phyloP scores from a whole-genome alignment of 2,329 filamentous ascomycete species.

The Arthrobotrys pseudoclavata region DNA sequence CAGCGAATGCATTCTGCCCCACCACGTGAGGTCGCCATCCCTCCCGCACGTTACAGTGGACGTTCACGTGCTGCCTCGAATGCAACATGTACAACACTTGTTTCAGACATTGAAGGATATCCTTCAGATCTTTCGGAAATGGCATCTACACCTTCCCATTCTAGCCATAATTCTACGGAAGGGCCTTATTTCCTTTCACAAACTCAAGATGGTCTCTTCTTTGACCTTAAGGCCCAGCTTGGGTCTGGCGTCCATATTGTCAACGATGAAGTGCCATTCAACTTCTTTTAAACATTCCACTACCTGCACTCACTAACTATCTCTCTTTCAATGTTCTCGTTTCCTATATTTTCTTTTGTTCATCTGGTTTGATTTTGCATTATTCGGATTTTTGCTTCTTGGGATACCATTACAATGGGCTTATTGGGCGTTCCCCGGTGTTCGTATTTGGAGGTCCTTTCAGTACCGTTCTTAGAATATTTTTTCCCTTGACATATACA shows the following conservation, averaged over 20 bases:
- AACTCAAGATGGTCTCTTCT: constrained; percentile 45
- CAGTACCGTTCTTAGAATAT: background rate
- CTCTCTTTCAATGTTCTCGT: background rate
- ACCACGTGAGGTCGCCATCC: constrained; percentile 59
- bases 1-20: constrained; percentile 39
- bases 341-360: constrained; percentile 45
- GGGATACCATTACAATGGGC: constrained; percentile 50
- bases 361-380: background rate
- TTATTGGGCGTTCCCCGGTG: constrained; percentile 32
- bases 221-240: constrained; percentile 45
- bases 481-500: constrained; percentile 22
- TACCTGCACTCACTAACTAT: background rate
- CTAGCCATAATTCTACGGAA: constrained; percentile 55
- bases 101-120: constrained; percentile 56
- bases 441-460: constrained; percentile 15
- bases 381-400: constrained; percentile 13
- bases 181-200: constrained; percentile 49
- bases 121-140: constrained; percentile 55
- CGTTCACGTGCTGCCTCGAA: constrained; percentile 59
- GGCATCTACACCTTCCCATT: constrained; percentile 57
- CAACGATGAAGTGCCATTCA: constrained; percentile 56
- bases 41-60: constrained; percentile 54
- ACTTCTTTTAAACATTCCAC: constrained; percentile 45
- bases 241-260: constrained; percentile 41
- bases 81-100: constrained; percentile 59